Base-by-base conservation (phyloP, 192 early-diverging fungal species). In the Lobosporangium transversale region DNA sequence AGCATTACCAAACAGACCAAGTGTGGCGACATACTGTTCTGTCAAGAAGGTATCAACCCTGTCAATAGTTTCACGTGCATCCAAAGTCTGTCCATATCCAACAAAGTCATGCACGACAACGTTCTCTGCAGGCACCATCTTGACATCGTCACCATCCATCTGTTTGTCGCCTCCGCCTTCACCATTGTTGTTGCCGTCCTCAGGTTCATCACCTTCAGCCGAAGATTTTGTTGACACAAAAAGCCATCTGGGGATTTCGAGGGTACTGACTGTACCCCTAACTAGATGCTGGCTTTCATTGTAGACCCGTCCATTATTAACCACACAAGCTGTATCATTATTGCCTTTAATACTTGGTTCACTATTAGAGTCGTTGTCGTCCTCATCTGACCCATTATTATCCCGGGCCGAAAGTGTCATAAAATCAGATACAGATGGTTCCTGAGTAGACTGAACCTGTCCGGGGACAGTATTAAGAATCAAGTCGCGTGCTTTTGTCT, bases 41-140 rank as follows among this genome's bases (percentile, higher is more conserved):
- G 44, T 50, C 30, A 76, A 52, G n/a, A 67, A 76, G 24, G 33
- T 24, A 12, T 76, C 73, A 0, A 76, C 73, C 30, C 73, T 59
- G 36, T 76, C 53, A 32, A 76, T 76, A 17, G 64, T 67, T 24
- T 58, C 50, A 1, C 53, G 29, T 0, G 73, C 73, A 45, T 76
- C 73, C 50, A 67, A 32, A 4, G 59, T 11, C 33, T 76, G 64
- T n/a, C 73, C 73, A 40, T 76, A 76, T 17, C 73, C 73, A 30
- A 76, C 65, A 76, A 76, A 76, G 58, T 76, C 73, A 37, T 67
- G 63, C 32, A 76, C 6, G 21, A 62, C 73, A 44, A 76, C 52
- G 40, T 76, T 76, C 24, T 67, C 58, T 7, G 73, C 73, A 10
- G 73, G 64, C 15, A 66, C 58, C 29, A 75, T 30, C 27, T 55